A percentile compares a stretch with the other conserved stretches of the same genome.
These are phyloP conservation scores for Geotrichum restrictum DNA, from an alignment of 1,139 yeast genomes.

Conservation along the genomic window DNA sequence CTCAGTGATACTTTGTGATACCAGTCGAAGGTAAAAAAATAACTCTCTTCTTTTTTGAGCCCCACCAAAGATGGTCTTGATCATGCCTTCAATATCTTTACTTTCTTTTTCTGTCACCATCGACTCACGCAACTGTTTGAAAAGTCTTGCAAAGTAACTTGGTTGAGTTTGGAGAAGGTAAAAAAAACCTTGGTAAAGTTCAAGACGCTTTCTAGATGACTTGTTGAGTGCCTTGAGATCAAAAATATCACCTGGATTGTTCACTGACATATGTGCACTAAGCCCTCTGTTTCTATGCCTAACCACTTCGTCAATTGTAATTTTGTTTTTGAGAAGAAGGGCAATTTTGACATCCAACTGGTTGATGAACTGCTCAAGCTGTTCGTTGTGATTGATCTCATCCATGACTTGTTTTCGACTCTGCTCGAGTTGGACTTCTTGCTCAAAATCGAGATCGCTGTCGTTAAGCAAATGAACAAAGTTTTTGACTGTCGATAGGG, in stretches of 20 bases:
- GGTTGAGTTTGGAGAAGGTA: constrained; percentile 85
- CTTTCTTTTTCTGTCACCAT: constrained; percentile 37
- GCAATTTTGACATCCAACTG: constrained; percentile 80
- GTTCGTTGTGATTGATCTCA: constrained; percentile 61
- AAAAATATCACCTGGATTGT: constrained; percentile 34
- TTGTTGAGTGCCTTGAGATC: constrained; percentile 44
- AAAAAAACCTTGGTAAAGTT: constrained; percentile 70
- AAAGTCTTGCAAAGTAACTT: constrained; percentile 59
- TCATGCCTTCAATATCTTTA: constrained; percentile 46
- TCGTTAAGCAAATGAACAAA: constrained; percentile 77
- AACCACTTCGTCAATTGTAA: constrained; percentile 70
- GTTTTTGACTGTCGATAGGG: constrained; percentile 67
- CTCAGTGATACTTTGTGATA: constrained; percentile 50
- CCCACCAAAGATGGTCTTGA: constrained; percentile 49
- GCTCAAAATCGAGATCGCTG: constrained; percentile 67
- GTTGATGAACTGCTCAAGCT: constrained; percentile 67
- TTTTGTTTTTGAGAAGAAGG: constrained; percentile 70
- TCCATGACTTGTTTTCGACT: constrained; percentile 63
- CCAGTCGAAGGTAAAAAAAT: constrained; percentile 59
- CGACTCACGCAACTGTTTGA: constrained; percentile 36
- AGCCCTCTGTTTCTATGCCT: constrained; percentile 48
- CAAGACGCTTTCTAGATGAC: constrained; percentile 45
- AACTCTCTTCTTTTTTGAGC: constrained; percentile 61
- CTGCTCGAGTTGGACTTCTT: constrained; percentile 67
- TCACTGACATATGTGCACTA: constrained; percentile 28